These are phyloP conservation scores for Aspergillus ustus DNA, from an alignment of 2,329 filamentous ascomycete species.

Conservation along the genomic window DNA sequence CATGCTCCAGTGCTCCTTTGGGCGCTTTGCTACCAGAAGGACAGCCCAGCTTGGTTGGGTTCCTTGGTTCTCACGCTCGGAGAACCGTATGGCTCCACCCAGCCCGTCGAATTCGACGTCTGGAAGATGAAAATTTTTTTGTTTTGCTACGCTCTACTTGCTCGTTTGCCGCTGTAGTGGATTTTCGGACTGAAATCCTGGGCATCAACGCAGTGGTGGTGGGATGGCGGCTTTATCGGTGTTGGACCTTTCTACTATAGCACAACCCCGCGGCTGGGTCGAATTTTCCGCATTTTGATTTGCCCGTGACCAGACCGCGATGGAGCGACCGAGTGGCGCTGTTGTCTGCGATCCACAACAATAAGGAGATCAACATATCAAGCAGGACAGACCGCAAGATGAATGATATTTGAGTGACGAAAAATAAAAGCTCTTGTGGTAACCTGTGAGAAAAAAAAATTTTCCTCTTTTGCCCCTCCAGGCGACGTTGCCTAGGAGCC, in stretches of 20 bases:
- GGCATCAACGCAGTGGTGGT: constrained; percentile 43
- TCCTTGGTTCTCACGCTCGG: constrained; percentile 34
- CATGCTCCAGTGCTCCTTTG: constrained; percentile 14
- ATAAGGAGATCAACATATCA: constrained; percentile 20
- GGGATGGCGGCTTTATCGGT: constrained; percentile 22
- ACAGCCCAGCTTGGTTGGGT: constrained; percentile 22
- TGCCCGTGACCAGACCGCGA: constrained; percentile 19
- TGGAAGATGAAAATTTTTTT: constrained; percentile 30
- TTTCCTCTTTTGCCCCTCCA: constrained; percentile 16
- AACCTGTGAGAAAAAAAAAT: constrained; percentile 3
- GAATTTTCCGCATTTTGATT: constrained; percentile 21
- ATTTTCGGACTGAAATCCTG: constrained; percentile 34
- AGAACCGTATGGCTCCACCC: constrained; percentile 29
- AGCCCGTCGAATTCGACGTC: background rate
- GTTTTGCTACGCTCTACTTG: constrained; percentile 23
- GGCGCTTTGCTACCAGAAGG: constrained; percentile 16
- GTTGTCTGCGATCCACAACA: constrained; percentile 22
- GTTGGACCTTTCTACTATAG: constrained; percentile 26
- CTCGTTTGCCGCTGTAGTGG: constrained; percentile 19
- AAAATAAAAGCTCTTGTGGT: constrained; percentile 5
- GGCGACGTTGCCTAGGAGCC: constrained; percentile 13
- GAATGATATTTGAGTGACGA: constrained; percentile 7
- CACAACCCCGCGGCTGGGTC: constrained; percentile 29
- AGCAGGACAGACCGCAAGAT: constrained; percentile 6
- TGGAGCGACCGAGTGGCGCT: constrained; percentile 28